These are phyloP conservation scores for Moringa oleifera DNA, from an alignment of 345 rosid genomes.

Conservation along the genomic window DNA sequence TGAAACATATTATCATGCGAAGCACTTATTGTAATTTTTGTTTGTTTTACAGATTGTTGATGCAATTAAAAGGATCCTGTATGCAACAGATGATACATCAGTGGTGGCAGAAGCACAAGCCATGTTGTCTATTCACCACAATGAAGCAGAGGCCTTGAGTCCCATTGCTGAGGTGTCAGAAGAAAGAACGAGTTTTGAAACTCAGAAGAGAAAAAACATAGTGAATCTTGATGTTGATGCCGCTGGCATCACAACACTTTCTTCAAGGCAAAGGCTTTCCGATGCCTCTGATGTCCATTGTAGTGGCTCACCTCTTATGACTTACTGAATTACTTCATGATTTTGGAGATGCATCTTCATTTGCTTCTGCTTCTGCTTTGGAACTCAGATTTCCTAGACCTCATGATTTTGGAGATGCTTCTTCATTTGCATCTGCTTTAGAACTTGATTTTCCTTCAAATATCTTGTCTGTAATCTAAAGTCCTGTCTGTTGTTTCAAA, in stretches of 20 bases:
- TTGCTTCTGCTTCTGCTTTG: background rate
- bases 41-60: conserved; percentile 54
- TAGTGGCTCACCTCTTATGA: conserved; percentile 88
- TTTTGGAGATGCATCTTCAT: background rate
- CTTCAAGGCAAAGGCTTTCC: conserved; percentile 82
- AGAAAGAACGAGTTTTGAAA: conserved; percentile 49
- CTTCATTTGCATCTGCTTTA: too few species aligned
- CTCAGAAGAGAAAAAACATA: conserved; percentile 75
- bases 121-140: conserved; percentile 38
- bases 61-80: conserved; percentile 73
- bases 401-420: too few species aligned
- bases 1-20: background rate
- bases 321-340: conserved; percentile 36
- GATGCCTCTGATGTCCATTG: conserved; percentile 88
- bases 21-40: background rate
- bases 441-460: conserved; percentile 10
- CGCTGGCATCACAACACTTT: conserved; percentile 56
- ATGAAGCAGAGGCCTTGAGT: conserved; percentile 43
- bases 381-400: too few species aligned
- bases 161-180: conserved; percentile 77
- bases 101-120: conserved; percentile 69
- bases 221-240: conserved; percentile 70
- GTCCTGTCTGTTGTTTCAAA: conserved; percentile 14
- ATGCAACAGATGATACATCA: conserved; percentile 67
- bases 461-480: conserved; percentile 5